A percentile compares a stretch with the other conserved stretches of the same genome.
These are phyloP conservation scores for Pseudopithomyces chartarum DNA, from an alignment of 2,329 filamentous ascomycete genomes.

Conservation along the genomic window DNA sequence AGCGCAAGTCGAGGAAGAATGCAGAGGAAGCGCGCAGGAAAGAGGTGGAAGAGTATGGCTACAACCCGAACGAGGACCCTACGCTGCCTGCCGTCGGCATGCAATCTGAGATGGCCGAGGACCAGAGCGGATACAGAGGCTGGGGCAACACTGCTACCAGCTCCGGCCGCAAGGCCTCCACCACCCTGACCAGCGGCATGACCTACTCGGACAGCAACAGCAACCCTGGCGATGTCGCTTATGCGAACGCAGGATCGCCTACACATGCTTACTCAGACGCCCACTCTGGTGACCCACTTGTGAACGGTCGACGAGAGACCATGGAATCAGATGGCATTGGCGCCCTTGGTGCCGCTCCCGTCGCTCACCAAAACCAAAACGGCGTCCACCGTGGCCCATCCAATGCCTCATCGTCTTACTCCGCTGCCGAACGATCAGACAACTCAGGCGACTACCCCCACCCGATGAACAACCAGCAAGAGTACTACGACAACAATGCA, in stretches of 20 bases:
- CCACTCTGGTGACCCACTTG: conserved; percentile 70
- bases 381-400: conserved; percentile 89
- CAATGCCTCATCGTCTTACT: conserved; percentile 96
- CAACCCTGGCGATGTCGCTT: conserved; percentile 58
- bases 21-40: conserved; percentile 89
- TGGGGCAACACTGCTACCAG: conserved; percentile 86
- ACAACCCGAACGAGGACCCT: conserved; percentile 96
- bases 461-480: conserved; percentile 52
- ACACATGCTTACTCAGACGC: conserved; percentile 70
- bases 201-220: conserved; percentile 73
- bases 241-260: conserved; percentile 63
- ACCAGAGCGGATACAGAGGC: conserved; percentile 81
- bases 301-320: conserved; percentile 54
- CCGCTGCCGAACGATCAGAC: conserved; percentile 75
- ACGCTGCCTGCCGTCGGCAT: conserved; percentile 67
- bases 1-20: conserved; percentile 81
- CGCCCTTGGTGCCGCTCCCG: conserved; percentile 72
- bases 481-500: conserved; percentile 60
- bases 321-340: conserved; percentile 81
- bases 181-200: conserved; percentile 80
- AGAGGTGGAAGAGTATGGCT: conserved; percentile 96
- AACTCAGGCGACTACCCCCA: conserved; percentile 61
- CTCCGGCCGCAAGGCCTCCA: conserved; percentile 77
- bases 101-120: conserved; percentile 75
- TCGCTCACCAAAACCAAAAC: conserved; percentile 62